A percentile compares a stretch with the other conserved stretches of the same genome.
phyloP scores from a whole-genome alignment of 805 yeast species.

The Kurtzmaniella fragi region DNA sequence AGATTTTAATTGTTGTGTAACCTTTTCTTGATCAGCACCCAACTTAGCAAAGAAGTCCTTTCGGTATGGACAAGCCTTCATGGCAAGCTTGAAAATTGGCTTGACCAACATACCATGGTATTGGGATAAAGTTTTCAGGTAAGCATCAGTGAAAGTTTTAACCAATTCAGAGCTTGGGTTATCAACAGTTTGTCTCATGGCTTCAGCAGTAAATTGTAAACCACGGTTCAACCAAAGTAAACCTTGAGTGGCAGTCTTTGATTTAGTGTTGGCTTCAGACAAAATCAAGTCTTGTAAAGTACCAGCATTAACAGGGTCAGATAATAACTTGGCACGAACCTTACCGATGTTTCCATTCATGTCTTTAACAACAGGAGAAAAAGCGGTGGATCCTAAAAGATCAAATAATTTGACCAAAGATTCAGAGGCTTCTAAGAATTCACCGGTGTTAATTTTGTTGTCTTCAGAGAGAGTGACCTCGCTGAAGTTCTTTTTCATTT shows the following conservation, averaged over 20 bases:
- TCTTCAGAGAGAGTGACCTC: slow-evolving; percentile 63
- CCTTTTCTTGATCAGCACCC: slow-evolving; percentile 70
- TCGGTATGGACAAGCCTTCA: slow-evolving; percentile 93
- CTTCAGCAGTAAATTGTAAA: slow-evolving; percentile 83
- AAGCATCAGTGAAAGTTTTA: slow-evolving; percentile 79
- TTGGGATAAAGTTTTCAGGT: slow-evolving; percentile 71
- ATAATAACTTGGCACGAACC: slow-evolving; percentile 59
- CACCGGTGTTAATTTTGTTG: slow-evolving; percentile 63
- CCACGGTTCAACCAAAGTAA: slow-evolving; percentile 84
- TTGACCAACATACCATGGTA: slow-evolving; percentile 78
- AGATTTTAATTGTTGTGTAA: slow-evolving; percentile 53
- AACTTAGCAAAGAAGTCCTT: slow-evolving; percentile 77
- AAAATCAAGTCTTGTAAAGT: slow-evolving; percentile 76
- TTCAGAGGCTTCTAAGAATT: slow-evolving; percentile 79
- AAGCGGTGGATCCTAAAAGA: slow-evolving; percentile 79
- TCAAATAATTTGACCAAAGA: slow-evolving; percentile 80
- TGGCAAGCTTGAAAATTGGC: slow-evolving; percentile 87
- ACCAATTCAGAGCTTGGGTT: slow-evolving; percentile 62
- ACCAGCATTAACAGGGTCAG: slow-evolving; percentile 57
- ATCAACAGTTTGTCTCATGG: slow-evolving; percentile 74
- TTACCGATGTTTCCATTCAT: slow-evolving; percentile 83
- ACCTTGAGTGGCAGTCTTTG: slow-evolving; percentile 85
- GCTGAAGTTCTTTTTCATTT: slow-evolving; percentile 65
- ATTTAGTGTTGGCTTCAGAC: slow-evolving; percentile 61
- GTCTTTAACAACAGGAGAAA: slow-evolving; percentile 78